Evolutionary conservation across 176 grass and related monocot species (phyloP), one percentile per base, ranked within the genome.

Genomic region (Oropetium thomaeum): DNA sequence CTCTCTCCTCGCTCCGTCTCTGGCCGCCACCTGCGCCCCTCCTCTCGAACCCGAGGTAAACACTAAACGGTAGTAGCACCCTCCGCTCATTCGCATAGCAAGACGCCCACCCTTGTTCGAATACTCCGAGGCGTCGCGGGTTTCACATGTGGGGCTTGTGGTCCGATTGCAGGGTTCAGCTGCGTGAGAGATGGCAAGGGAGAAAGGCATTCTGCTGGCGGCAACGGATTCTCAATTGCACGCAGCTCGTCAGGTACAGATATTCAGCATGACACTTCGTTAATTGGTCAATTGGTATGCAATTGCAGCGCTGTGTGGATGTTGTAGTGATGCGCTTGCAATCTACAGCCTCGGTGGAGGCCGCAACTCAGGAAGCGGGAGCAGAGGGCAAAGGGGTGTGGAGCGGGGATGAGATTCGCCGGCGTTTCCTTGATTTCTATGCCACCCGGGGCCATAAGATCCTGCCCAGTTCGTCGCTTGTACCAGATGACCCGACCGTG

Each of bases 401-500:
- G 53, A 92, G 75, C 22, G 95, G 95, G 38, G 84, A 94, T 58
- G 86, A 71, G 14, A 93, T 98, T 71, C 90, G 91, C 16, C 78
- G 74, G 19, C 75, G 88, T 10, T 98, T 98, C 82, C 91, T 98
- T 12, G 83, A 93, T 57, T 98, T 97, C 54, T 97, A 89, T 23
- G 91, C 91, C 27, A 84, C 88, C 8, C 84, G 67, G 45, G 88
- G 95, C 17, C 95, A 97, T 55, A 97, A 89, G 86, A 83, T 97
- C 20, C 88, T 97, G 23, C 95, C 88, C 4, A 93, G 95, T 79
- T 89, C 95, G 1, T 93, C 95, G 1, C 95, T 97, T 17, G 95
- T 97, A 58, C 95, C 95, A 0, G 90, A 97, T 57, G 95, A 97
- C 62, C 95, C 91, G 4, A 93, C 91, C 0, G 91, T 97, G 78